Conservation (phyloP, 257 asterid species). For the Nicotiana otophora region DNA sequence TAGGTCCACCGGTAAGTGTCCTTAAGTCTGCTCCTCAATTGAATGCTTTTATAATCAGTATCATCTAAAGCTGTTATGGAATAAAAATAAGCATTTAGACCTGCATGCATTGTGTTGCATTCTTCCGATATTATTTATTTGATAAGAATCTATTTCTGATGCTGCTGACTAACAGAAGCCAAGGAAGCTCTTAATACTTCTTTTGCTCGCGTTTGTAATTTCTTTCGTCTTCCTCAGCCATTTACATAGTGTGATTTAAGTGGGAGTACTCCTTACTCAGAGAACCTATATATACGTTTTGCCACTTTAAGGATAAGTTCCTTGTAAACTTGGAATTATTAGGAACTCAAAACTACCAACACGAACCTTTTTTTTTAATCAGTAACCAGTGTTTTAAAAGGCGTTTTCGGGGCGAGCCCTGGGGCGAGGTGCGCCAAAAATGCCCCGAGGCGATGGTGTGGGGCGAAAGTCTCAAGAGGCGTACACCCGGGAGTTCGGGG, state of each 20-base stretch:
- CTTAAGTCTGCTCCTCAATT: background rate
- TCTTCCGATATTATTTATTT: background rate
- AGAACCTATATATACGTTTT: background rate
- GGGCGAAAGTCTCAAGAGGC: no score
- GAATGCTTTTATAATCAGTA: background rate
- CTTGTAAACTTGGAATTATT: background rate
- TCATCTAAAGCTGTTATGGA: background rate
- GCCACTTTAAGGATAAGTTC: background rate
- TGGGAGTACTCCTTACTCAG: background rate
- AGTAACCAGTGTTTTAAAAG: no score
- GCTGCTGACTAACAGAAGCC: background rate
- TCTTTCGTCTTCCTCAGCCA: background rate
- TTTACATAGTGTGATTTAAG: background rate
- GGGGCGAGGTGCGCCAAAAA: no score
- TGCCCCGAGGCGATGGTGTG: no score
- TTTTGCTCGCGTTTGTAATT: background rate
- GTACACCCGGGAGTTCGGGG: no score
- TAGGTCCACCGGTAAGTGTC: constrained; percentile 91
- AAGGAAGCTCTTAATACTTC: background rate
- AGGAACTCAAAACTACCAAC: background rate
- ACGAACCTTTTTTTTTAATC: no score
- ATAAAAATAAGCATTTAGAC: background rate
- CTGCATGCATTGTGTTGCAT: background rate
- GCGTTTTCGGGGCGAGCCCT: no score
- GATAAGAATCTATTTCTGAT: background rate